These are phyloP conservation scores for Auxenochlorella pyrenoidosa DNA, from an alignment of 139 green algal species.

Conservation along the genomic window DNA sequence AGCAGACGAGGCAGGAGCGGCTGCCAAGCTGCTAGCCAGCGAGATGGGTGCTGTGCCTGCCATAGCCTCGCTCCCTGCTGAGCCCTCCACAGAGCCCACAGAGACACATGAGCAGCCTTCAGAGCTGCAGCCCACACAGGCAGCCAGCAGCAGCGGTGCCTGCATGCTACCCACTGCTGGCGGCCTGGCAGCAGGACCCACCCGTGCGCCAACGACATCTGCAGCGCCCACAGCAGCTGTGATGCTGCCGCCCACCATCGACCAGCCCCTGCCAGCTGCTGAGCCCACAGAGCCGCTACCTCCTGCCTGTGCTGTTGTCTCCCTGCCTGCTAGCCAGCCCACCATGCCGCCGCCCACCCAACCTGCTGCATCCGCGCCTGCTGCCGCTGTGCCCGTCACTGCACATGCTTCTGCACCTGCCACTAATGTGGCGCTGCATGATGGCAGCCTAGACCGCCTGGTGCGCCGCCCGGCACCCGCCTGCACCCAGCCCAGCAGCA, in stretches of 20 bases:
- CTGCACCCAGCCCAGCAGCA: not conserved
- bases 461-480: not conserved
- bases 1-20: not conserved
- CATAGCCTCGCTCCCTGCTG: not conserved
- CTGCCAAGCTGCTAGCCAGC: not conserved
- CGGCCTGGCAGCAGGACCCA: not conserved
- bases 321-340: not conserved
- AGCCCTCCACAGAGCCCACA: not conserved
- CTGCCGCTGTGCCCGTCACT: not conserved
- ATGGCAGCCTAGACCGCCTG: not conserved
- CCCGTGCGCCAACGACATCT: not conserved
- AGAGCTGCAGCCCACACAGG: not conserved
- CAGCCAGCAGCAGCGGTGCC: not conserved
- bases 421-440: not conserved
- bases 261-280: not conserved
- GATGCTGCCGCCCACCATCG: not conserved
- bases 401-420: not conserved
- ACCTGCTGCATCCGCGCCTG: not conserved
- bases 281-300: not conserved
- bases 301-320: not conserved
- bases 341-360: not conserved
- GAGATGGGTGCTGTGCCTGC: not conserved
- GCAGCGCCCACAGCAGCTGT: not conserved
- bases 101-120: not conserved
- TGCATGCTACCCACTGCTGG: not conserved